These are phyloP conservation scores for Shiraia sp. DNA, from an alignment of 2,329 filamentous ascomycete genomes.

Conservation along the genomic window DNA sequence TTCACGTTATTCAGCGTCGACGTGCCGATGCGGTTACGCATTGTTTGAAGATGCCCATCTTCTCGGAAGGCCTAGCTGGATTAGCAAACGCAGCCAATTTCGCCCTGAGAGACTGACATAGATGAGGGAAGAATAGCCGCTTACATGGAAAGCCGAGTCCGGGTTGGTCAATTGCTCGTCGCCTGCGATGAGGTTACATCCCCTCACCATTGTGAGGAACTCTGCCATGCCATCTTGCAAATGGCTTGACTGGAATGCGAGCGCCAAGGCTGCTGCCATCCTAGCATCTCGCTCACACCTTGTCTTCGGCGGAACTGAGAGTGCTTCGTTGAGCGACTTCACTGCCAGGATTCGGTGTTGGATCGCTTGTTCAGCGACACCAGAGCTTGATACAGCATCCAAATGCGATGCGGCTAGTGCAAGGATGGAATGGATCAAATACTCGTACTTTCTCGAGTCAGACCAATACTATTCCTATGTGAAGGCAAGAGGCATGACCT, in stretches of 20 bases:
- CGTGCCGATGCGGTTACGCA: constrained; percentile 31
- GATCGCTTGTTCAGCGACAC: constrained; percentile 62
- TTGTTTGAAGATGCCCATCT: constrained; percentile 38
- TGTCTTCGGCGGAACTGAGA: constrained; percentile 39
- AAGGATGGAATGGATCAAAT: constrained; percentile 72
- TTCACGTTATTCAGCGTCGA: constrained; percentile 22
- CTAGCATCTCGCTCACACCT: constrained; percentile 41
- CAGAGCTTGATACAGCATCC: constrained; percentile 52
- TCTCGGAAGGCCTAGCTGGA: constrained; percentile 31
- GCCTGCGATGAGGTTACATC: constrained; percentile 41
- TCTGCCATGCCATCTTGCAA: constrained; percentile 43
- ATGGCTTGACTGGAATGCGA: constrained; percentile 45
- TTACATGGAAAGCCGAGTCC: constrained; percentile 36
- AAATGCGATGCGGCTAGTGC: constrained; percentile 70
- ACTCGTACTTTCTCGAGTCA: constrained; percentile 58
- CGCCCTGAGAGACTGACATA: neutral
- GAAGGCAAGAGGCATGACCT: constrained; percentile 33
- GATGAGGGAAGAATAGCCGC: constrained; percentile 2
- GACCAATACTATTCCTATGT: constrained; percentile 1
- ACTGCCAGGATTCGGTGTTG: constrained; percentile 68
- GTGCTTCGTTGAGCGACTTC: constrained; percentile 47
- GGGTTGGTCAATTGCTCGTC: constrained; percentile 22
- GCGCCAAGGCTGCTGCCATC: constrained; percentile 42
- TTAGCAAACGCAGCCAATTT: neutral
- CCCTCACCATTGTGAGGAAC: constrained; percentile 44